Percentiles rank a stretch among this genome's conserved stretches.
phyloP scores from a whole-genome alignment of 2,329 filamentous ascomycete genomes.

The Capronia epimyces region DNA sequence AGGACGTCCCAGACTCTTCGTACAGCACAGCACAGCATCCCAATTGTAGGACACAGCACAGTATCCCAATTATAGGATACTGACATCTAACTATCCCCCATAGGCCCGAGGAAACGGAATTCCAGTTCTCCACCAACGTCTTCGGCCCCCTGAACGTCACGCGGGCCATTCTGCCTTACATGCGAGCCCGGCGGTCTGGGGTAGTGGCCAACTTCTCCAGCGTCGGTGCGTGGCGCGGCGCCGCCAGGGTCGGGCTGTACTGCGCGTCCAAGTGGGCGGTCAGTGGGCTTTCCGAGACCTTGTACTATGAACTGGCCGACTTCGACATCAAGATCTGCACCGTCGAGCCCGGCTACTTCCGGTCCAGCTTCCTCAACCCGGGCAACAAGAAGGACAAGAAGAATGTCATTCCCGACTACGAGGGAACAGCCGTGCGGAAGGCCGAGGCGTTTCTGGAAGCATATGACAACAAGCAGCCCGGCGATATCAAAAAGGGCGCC shows the following conservation, averaged over 20 bases:
- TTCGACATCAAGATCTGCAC: slow-evolving; percentile 35
- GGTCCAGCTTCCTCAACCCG: slow-evolving; percentile 19
- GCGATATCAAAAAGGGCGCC: slow-evolving; percentile 52
- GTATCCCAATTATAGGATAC: background rate
- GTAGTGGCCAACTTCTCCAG: slow-evolving; percentile 37
- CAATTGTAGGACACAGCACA: background rate
- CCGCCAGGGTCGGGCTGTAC: slow-evolving; percentile 33
- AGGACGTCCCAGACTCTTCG: background rate
- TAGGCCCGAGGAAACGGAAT: slow-evolving; percentile 27
- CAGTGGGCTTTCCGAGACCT: slow-evolving; percentile 27
- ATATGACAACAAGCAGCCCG: slow-evolving; percentile 48
- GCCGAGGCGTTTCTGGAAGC: slow-evolving; percentile 10
- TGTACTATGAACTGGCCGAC: slow-evolving; percentile 32
- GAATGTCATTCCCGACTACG: slow-evolving; percentile 19
- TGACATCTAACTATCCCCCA: background rate
- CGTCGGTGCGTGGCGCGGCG: slow-evolving; percentile 32
- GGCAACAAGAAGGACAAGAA: slow-evolving; percentile 8
- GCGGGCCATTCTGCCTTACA: slow-evolving; percentile 36
- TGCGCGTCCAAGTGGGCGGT: slow-evolving; percentile 37
- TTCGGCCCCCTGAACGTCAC: slow-evolving; percentile 38
- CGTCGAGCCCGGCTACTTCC: slow-evolving; percentile 36
- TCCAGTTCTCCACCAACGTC: slow-evolving; percentile 37
- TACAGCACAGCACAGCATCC: too few species aligned
- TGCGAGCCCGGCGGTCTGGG: slow-evolving; percentile 33
- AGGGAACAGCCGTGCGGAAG: slow-evolving; percentile 14